Conservation (phyloP, 1,139 yeast genomes). For the Magnusiomyces suaveolens region DNA sequence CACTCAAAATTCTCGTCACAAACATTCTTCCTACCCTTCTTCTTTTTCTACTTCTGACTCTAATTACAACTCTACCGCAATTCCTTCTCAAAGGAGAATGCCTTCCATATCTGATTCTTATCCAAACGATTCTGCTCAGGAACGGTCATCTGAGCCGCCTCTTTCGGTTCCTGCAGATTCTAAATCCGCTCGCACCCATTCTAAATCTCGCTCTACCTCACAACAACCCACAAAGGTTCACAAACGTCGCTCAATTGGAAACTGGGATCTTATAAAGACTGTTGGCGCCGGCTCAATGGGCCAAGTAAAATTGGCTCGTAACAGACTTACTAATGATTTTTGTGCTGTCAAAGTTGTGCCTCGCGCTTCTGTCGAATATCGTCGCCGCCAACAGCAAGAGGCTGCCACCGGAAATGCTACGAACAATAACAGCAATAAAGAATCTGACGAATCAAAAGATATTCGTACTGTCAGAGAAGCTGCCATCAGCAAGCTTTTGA, state of each 20-base stretch:
- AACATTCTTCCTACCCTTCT: background rate
- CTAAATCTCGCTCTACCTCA: background rate
- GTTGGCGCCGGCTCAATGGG: slow-evolving; percentile 99
- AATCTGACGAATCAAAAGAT: slow-evolving; percentile 84
- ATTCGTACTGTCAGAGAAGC: slow-evolving; percentile 91
- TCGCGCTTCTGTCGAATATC: slow-evolving; percentile 59
- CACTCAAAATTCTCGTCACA: background rate
- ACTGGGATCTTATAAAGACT: slow-evolving; percentile 92
- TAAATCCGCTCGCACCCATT: background rate
- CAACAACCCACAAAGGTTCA: slow-evolving; percentile 14
- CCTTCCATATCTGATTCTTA: background rate
- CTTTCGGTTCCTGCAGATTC: background rate
- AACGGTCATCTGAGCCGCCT: background rate
- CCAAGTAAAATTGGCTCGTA: slow-evolving; percentile 88
- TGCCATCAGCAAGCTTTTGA: slow-evolving; percentile 77
- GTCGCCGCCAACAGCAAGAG: slow-evolving; percentile 25
- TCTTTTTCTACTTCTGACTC: background rate
- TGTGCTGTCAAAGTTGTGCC: slow-evolving; percentile 51
- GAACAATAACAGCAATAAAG: slow-evolving; percentile 49
- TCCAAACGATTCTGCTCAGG: background rate
- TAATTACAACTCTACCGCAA: background rate
- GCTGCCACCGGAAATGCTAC: slow-evolving; percentile 32
- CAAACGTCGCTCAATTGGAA: slow-evolving; percentile 80
- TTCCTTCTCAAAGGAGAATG: background rate
- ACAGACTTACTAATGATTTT: slow-evolving; percentile 66